These are phyloP conservation scores for Mycena polygramma DNA, from an alignment of 768 basidiomycete genomes.

Conservation along the genomic window DNA sequence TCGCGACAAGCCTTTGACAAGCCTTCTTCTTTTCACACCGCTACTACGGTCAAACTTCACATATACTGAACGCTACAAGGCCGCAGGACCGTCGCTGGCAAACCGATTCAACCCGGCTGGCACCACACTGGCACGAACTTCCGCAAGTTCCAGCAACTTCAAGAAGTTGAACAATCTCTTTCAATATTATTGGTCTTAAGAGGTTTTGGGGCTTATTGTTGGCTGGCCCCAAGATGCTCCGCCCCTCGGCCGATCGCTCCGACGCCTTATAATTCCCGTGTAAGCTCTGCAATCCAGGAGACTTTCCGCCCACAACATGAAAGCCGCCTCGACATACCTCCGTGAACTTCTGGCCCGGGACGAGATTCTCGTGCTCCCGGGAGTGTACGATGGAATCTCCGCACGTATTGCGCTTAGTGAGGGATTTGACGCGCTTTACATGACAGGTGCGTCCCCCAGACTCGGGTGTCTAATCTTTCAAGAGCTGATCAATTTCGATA, in stretches of 20 bases:
- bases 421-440: constrained; percentile 65
- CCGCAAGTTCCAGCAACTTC: too few species aligned
- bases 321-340: constrained; percentile 29
- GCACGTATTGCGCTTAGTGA: constrained; percentile 66
- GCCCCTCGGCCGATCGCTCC: constrained; percentile 12
- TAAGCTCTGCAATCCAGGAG: background rate
- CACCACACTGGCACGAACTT: too few species aligned
- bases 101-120: too few species aligned
- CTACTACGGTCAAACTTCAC: too few species aligned
- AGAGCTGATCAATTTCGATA: background rate
- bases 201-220: too few species aligned
- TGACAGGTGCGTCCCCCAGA: constrained; percentile 53
- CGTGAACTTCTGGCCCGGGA: constrained; percentile 34
- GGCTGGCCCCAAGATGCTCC: background rate
- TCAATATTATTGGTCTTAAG: too few species aligned
- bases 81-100: too few species aligned
- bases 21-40: too few species aligned
- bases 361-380: constrained; percentile 44
- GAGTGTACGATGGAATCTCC: constrained; percentile 66
- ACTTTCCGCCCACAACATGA: constrained; percentile 9
- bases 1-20: too few species aligned
- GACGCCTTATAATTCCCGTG: background rate
- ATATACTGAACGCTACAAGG: too few species aligned
- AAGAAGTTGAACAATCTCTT: too few species aligned
- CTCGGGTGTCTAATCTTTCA: background rate